These are phyloP conservation scores for Agrostemma githago DNA, from an alignment of 148 eudicot species.

Conservation along the genomic window DNA sequence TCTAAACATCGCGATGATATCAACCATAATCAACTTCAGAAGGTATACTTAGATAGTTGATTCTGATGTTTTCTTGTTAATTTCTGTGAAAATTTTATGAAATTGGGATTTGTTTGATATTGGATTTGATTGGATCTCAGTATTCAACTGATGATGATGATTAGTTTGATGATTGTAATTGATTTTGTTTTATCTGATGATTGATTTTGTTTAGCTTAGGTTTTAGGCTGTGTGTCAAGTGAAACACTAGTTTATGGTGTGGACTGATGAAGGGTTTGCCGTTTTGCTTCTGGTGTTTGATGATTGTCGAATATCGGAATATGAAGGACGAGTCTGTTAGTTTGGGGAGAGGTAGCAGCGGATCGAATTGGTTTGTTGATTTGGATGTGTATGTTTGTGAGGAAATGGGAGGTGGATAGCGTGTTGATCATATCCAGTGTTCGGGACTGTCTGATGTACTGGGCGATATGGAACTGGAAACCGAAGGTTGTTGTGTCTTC, in stretches of 20 bases:
- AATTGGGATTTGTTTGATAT: conserved; percentile 4
- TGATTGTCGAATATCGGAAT: not conserved
- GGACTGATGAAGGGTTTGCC: not conserved
- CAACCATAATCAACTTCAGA: conserved; percentile 76
- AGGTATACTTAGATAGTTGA: conserved; percentile 40
- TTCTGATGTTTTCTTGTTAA: not conserved
- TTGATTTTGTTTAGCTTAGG: not conserved
- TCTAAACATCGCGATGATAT: conserved; percentile 69
- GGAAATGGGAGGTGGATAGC: not conserved
- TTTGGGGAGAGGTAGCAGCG: not conserved
- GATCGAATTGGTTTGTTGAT: not conserved
- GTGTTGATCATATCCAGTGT: not conserved
- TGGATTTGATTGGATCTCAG: conserved; percentile 30
- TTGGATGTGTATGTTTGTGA: not conserved
- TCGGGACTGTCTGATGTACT: not conserved
- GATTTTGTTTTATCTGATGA: not conserved
- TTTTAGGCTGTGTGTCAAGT: not conserved
- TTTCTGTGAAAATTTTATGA: conserved; percentile 7
- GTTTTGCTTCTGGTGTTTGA: not conserved
- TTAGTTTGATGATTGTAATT: not conserved
- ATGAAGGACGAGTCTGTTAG: not conserved
- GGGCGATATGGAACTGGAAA: not conserved
- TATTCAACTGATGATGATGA: not conserved
- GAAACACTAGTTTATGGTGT: not conserved
- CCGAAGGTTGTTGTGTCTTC: not conserved